Base-by-base conservation (phyloP, 208 protist species). In the Herpetomonas tarakana region DNA sequence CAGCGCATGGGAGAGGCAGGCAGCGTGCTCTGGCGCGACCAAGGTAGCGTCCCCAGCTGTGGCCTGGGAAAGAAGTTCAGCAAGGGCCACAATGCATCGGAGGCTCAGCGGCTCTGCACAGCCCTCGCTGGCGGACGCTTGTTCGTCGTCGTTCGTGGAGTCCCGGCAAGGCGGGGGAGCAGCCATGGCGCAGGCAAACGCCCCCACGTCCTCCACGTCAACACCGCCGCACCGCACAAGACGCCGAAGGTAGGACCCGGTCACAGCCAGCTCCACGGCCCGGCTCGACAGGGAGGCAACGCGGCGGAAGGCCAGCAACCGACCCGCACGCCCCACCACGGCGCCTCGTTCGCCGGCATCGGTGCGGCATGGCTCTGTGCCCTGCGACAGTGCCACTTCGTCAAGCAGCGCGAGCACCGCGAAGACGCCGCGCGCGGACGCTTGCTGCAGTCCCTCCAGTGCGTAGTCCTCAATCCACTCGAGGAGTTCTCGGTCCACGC, bases 401-500 rank as follows among this genome's bases (percentile, higher is more conserved):
- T 56, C 52, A 24, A 35, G 14, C 30, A 39, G 52, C 26, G 26
- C 28, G 11, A 86, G 56, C 9, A 90, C 28, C 18, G 50, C 54
- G 3, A 74, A 44, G 25, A 74, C 50, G 2, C 54, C 53, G 16
- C 49, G 52, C 4, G 57, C 63, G 2, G 74, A 59, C 11, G 28
- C 1, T 22, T 28, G 27, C 56, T 50, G 49, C 57, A 78, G 56
- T 14, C 76, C 78, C 65, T 86, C 69, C 45, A 78, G 47, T 2
- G 72, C 58, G 54, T 81, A 86, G 61, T 71, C 72, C 29, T 72
- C 62, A n/a, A 79, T 54, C 45, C 63, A 58, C 19, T 29, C 58
- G 18, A 62, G 47, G 19, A 66, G 39, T 3, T 35, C 58, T 35
- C 51, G 24, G 11, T 14, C 18, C 22, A 75, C 52, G 22, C 52